Conservation (phyloP, 2,329 filamentous ascomycete species). For the Cercospora berteroae region DNA sequence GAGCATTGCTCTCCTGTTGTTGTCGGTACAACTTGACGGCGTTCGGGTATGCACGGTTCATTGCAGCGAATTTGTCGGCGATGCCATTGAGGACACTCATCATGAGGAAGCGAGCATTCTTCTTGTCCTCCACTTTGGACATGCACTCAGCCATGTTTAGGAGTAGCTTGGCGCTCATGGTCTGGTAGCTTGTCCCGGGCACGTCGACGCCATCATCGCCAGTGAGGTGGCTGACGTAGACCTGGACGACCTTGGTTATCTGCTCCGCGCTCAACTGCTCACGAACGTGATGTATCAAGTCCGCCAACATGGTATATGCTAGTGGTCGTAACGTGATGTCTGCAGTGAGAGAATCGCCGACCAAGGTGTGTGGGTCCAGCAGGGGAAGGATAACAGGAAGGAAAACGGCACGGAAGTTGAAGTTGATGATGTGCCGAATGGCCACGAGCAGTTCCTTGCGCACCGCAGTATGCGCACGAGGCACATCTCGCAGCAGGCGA, state of each 20-base stretch:
- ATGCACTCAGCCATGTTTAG: slow-evolving; percentile 99
- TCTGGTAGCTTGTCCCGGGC: slow-evolving; percentile 97
- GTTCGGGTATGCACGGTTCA: slow-evolving; percentile 95
- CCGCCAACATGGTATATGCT: slow-evolving; percentile 97
- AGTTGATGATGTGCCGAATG: slow-evolving; percentile 97
- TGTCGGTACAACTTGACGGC: slow-evolving; percentile 87
- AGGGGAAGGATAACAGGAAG: slow-evolving; percentile 91
- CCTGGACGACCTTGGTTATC: slow-evolving; percentile 91
- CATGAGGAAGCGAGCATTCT: slow-evolving; percentile 89
- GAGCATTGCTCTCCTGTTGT: slow-evolving; percentile 54
- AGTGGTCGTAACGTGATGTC: slow-evolving; percentile 95
- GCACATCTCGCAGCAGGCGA: slow-evolving; percentile 86
- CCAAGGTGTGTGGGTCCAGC: slow-evolving; percentile 87
- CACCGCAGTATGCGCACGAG: slow-evolving; percentile 86
- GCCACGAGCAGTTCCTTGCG: slow-evolving; percentile 94
- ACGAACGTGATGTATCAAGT: slow-evolving; percentile 94
- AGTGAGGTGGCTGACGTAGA: slow-evolving; percentile 94
- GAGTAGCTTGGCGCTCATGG: slow-evolving; percentile 96
- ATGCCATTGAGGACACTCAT: slow-evolving; percentile 98
- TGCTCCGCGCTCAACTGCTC: slow-evolving; percentile 85
- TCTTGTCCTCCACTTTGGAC: slow-evolving; percentile 87
- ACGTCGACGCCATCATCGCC: slow-evolving; percentile 66
- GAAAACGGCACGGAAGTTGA: slow-evolving; percentile 96
- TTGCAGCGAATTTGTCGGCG: slow-evolving; percentile 94
- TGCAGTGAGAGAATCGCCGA: slow-evolving; percentile 92